Base-by-base conservation (phyloP, 2,329 filamentous ascomycete genomes). In the Cadophora malorum region DNA sequence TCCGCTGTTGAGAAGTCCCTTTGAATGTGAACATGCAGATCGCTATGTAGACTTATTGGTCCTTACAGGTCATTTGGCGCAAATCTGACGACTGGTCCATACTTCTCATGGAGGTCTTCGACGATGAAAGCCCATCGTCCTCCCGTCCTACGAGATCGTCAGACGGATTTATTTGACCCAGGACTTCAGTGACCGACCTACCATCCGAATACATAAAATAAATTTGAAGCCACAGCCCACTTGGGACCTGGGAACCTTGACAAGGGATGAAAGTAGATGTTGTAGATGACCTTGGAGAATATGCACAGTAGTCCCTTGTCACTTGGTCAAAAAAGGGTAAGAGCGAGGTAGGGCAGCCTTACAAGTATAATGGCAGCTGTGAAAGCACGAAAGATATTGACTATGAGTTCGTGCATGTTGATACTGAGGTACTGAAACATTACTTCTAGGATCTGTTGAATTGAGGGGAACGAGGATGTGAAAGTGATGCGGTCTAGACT, bases 141-240 rank as follows among this genome's bases (percentile, higher is more conserved):
- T 33, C 52, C 52, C n/a, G 52, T 55, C 52, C 52, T 55, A 14
- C 8, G 52, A n/a, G 25, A n/a, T 9, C 19, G 25, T n/a, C n/a
- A n/a, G n/a, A n/a, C n/a, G n/a, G n/a, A n/a, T n/a, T n/a, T n/a
- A n/a, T n/a, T n/a, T n/a, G n/a, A n/a, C n/a, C n/a, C n/a, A n/a
- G n/a, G n/a, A n/a, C n/a, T n/a, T n/a, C n/a, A n/a, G n/a, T n/a
- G n/a, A n/a, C n/a, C n/a, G n/a, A 55, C 28, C 52, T 9, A 55
- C 52, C 52, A 55, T 28, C 52, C 52, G 28, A 33, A 33, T 55
- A n/a, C 52, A 55, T 55, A 55, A 14, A 55, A 55, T 9, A 55
- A 33, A 14, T 55, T 55, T n/a, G 52, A 55, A 33, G 52, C 28
- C 9, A 25, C 52, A 55, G 52, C 52, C 52, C 52, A 33, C 9